Evolutionary conservation across 2,329 filamentous ascomycete species (phyloP), one percentile per base, ranked within the genome.

Genomic region (Calycina herbarum): DNA sequence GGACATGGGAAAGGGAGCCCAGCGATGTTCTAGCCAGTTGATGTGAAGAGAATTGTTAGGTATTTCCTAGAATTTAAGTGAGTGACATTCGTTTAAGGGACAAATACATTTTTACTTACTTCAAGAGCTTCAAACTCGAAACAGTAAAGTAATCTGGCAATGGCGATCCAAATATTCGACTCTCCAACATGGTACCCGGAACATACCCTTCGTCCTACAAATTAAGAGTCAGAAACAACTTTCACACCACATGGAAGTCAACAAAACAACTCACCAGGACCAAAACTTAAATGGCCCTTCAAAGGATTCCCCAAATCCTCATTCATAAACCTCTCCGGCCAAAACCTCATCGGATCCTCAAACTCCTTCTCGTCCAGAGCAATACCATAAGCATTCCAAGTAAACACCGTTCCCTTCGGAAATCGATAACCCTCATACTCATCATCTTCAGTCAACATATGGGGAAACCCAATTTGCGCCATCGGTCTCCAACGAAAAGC

Each of bases 391-490:
- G 74, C 76, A 72, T 74, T 80, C 63, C 79, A 75, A 20, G 78
- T 69, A 56, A 82, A 78, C 7, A 78, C 76, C 0, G 79, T 78
- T 35, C 80, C 81, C 35, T 77, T 77, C 1, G 78, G 78, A 57
- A 82, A 79, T 45, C 48, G 24, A 13, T 40, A 62, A 20, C 60
- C 60, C 31, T 70, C 67, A 51, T 87, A 88, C 15, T 81, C 77
- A 64, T 87, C 85, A 60, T 87, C 85, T 59, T 80, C 74, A 2
- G 81, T 78, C 13, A 83, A 78, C 58, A 77, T 79, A 72, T 88
- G 85, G 1, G 86, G 85, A 38, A 87, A 81, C 3, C 81, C 82
- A 3, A 83, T 74, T 0, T 82, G 80, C 2, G 78, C 78, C 4
- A 83, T 75, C 1, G 82, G 82, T 33, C 76, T 76, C 78, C 78